Evolutionary conservation across 2,329 filamentous ascomycete genomes (phyloP).

Genomic region (Penicillium brasilianum): DNA sequence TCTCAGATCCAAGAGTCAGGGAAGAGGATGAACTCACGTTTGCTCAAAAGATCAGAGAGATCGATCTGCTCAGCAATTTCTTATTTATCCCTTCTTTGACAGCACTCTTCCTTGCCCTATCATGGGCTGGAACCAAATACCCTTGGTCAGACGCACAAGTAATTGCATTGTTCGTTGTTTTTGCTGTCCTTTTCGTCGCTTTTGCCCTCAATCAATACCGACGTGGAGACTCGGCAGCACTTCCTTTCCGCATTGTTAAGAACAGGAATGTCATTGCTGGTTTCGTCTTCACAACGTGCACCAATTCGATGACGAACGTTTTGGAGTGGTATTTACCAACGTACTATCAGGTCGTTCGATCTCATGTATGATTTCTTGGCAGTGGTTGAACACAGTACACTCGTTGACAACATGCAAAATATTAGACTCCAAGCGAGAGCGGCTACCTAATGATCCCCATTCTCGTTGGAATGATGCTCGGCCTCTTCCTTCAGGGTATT

Average conservation of each 20-base stretch:
- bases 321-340: slow-evolving; percentile 40
- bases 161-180: slow-evolving; percentile 40
- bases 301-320: slow-evolving; percentile 30
- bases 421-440: slow-evolving; percentile 26
- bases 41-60: slow-evolving; percentile 32
- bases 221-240: slow-evolving; percentile 37
- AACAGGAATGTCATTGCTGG: slow-evolving; percentile 35
- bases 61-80: slow-evolving; percentile 41
- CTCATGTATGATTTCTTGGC: slow-evolving; percentile 1
- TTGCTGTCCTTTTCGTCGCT: slow-evolving; percentile 36
- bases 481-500: slow-evolving; percentile 28
- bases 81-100: slow-evolving; percentile 41
- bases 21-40: slow-evolving; percentile 20
- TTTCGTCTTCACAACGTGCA: slow-evolving; percentile 30
- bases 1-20: slow-evolving; percentile 25
- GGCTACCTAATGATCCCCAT: slow-evolving; percentile 38
- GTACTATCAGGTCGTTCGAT: slow-evolving; percentile 42
- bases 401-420: too few relatives aligned
- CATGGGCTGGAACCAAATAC: slow-evolving; percentile 45
- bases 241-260: slow-evolving; percentile 42
- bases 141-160: slow-evolving; percentile 40
- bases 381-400: too few relatives aligned
- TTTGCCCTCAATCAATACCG: slow-evolving; percentile 41
- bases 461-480: slow-evolving; percentile 30
- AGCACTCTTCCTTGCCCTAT: slow-evolving; percentile 35